Conservation (phyloP, 2,329 filamentous ascomycete genomes). For the Colletotrichum sp. region DNA sequence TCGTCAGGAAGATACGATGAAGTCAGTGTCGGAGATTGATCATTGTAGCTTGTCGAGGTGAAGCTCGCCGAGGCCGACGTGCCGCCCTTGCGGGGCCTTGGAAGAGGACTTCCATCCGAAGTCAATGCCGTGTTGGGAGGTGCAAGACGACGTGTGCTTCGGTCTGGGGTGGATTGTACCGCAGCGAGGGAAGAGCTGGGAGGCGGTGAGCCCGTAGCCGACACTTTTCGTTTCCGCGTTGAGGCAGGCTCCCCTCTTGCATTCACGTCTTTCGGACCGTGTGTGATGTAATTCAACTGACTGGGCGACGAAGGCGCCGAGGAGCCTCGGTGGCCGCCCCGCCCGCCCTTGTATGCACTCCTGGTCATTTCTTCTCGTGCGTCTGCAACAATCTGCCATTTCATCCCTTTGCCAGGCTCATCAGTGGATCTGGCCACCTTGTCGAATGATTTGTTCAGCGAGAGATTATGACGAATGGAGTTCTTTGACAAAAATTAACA, state of each 20-base stretch:
- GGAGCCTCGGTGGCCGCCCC: slow-evolving; percentile 68
- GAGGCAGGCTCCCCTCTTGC: slow-evolving; percentile 51
- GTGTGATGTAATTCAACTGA: slow-evolving; percentile 64
- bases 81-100: slow-evolving; percentile 57
- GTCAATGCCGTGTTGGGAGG: slow-evolving; percentile 39
- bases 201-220: slow-evolving; percentile 60
- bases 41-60: slow-evolving; percentile 54
- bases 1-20: slow-evolving; percentile 68
- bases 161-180: slow-evolving; percentile 64
- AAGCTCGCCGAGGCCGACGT: slow-evolving; percentile 48
- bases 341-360: slow-evolving; percentile 66
- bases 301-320: slow-evolving; percentile 73
- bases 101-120: slow-evolving; percentile 66
- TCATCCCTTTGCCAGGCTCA: slow-evolving; percentile 98
- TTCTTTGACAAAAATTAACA: slow-evolving; percentile 60
- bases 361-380: slow-evolving; percentile 86
- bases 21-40: slow-evolving; percentile 64
- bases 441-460: slow-evolving; percentile 91
- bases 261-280: slow-evolving; percentile 61
- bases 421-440: slow-evolving; percentile 92
- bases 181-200: slow-evolving; percentile 53
- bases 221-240: slow-evolving; percentile 60
- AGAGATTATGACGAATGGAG: slow-evolving; percentile 95
- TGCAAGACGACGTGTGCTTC: slow-evolving; percentile 37
- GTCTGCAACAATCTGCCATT: slow-evolving; percentile 92